Conservation (phyloP, 73 alveolate genomes). For the Uronychia setigera region DNA sequence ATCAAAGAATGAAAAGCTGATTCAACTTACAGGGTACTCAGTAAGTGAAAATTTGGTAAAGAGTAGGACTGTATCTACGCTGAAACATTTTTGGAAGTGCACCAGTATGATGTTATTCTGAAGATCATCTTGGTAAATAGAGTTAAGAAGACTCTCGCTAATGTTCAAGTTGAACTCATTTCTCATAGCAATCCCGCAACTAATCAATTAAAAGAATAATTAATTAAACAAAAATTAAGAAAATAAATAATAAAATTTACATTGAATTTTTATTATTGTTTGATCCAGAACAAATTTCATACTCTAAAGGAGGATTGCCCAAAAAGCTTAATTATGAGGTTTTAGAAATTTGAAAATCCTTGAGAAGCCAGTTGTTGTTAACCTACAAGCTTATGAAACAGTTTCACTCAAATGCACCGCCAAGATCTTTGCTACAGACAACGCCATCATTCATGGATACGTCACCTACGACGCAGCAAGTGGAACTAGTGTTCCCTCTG, state of each 20-base stretch:
- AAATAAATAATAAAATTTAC: too few species aligned
- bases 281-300: too few species aligned
- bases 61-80: constrained; percentile 83
- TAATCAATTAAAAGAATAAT: too few species aligned
- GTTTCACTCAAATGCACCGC: constrained; percentile 75
- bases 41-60: constrained; percentile 27
- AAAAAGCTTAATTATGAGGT: too few species aligned
- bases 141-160: constrained; percentile 86
- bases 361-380: constrained; percentile 89
- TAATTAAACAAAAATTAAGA: too few species aligned
- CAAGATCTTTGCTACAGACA: constrained; percentile 86
- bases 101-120: constrained; percentile 86
- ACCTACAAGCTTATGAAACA: constrained; percentile 80
- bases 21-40: constrained; percentile 92
- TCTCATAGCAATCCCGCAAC: too few species aligned
- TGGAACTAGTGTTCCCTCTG: constrained; percentile 80
- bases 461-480: constrained; percentile 86
- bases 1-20: constrained; percentile 33
- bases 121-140: constrained; percentile 85
- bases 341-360: constrained; percentile 83
- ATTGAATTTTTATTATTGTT: too few species aligned
- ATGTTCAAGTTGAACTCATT: constrained; percentile 81
- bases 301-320: too few species aligned
- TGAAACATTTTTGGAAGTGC: constrained; percentile 88
- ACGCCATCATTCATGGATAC: constrained; percentile 94